Percentiles rank a stretch among this genome's conserved stretches.
These are phyloP conservation scores for Coemansia sp. DNA, from an alignment of 192 early-diverging fungal species.

Conservation along the genomic window DNA sequence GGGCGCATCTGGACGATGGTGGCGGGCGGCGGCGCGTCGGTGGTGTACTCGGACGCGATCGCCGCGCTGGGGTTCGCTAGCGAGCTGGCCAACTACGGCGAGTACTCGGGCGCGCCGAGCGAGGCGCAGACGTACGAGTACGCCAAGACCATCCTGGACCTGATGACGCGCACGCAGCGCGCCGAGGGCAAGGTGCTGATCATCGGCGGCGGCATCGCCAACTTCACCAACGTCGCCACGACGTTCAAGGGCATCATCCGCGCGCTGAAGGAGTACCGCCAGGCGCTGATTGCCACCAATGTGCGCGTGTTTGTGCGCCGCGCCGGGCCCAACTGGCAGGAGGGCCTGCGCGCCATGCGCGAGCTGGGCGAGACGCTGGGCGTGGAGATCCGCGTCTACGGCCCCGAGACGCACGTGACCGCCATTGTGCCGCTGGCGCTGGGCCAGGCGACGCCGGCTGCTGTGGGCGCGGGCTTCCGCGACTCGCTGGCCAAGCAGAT, in stretches of 20 bases:
- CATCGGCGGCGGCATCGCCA: constrained; percentile 99
- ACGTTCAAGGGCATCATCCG: constrained; percentile 99
- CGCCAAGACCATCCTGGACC: constrained; percentile 96
- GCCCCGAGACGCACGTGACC: constrained; percentile 98
- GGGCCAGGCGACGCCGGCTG: constrained; percentile 54
- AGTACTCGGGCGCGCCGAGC: constrained; percentile 99
- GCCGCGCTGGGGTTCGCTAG: constrained; percentile 92
- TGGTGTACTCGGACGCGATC: constrained; percentile 98
- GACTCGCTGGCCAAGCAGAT: constrained; percentile 63
- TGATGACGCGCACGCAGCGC: constrained; percentile 91
- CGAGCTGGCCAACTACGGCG: constrained; percentile 99
- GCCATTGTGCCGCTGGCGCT: constrained; percentile 97
- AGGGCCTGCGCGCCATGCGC: constrained; percentile 95
- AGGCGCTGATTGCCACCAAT: constrained; percentile 81
- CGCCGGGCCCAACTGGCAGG: constrained; percentile 99
- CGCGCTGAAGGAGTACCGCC: constrained; percentile 92
- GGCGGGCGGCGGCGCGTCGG: constrained; percentile 98
- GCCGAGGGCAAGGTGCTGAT: constrained; percentile 96
- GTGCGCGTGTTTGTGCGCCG: constrained; percentile 97
- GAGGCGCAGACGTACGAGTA: constrained; percentile 99
- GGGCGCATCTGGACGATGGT: constrained; percentile 99
- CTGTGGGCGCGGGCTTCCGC: constrained; percentile 65
- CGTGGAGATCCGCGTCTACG: constrained; percentile 94
- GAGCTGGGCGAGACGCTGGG: constrained; percentile 91
- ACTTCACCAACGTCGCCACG: constrained; percentile 99